A percentile compares a stretch with the other conserved stretches of the same genome.
phyloP scores from a whole-genome alignment of 2,329 filamentous ascomycete genomes.

The Alternaria triticina region DNA sequence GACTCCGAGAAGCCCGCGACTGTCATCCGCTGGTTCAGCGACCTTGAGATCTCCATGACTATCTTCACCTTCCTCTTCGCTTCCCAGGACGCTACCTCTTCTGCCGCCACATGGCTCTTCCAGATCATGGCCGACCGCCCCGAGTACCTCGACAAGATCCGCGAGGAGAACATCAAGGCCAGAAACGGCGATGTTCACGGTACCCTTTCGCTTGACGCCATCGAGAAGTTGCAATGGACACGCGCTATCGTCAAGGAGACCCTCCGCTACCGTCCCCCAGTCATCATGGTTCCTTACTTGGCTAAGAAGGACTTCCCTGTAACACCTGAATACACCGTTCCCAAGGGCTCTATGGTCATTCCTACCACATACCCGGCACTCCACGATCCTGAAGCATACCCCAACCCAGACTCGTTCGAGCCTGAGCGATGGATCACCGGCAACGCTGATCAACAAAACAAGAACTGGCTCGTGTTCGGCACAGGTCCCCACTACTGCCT shows the following conservation, averaged over 20 bases:
- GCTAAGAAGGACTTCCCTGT: conserved; percentile 96
- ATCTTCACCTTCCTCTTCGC: conserved; percentile 97
- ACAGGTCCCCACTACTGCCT: conserved; percentile 96
- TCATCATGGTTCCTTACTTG: conserved; percentile 95
- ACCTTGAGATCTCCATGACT: conserved; percentile 91
- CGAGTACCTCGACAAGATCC: conserved; percentile 87
- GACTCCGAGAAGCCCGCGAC: conserved; percentile 80
- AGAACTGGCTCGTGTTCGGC: conserved; percentile 97
- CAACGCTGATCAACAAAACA: conserved; percentile 86
- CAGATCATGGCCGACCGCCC: conserved; percentile 92
- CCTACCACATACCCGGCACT: conserved; percentile 89
- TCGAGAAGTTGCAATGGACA: conserved; percentile 89
- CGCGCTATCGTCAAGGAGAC: conserved; percentile 78
- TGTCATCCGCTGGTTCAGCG: conserved; percentile 83
- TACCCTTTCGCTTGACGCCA: conserved; percentile 78
- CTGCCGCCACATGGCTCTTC: conserved; percentile 92
- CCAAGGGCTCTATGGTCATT: conserved; percentile 94
- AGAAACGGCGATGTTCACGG: conserved; percentile 77
- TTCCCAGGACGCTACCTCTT: conserved; percentile 95
- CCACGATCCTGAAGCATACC: conserved; percentile 90
- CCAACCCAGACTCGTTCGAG: conserved; percentile 74
- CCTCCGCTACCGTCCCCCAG: conserved; percentile 86
- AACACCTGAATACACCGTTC: conserved; percentile 84
- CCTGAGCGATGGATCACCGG: conserved; percentile 73
- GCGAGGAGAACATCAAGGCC: conserved; percentile 83